Evolutionary conservation across 129 eudicot genomes (phyloP).

Genomic region (Erigeron canadensis): DNA sequence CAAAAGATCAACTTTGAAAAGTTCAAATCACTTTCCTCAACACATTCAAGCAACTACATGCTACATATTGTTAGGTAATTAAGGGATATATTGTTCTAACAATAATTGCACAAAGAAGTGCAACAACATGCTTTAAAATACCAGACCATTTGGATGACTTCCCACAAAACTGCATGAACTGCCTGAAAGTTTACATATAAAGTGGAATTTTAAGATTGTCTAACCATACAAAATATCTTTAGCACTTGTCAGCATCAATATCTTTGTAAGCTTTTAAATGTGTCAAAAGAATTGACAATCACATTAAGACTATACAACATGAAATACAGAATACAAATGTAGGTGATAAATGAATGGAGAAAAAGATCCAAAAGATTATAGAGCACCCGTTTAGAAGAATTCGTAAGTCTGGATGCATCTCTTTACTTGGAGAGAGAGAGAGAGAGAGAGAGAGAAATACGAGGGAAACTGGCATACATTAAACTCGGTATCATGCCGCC

Average conservation of each 20-base stretch:
- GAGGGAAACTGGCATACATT: conserved; percentile 45
- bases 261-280: neutral
- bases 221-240: neutral
- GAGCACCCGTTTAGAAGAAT: neutral
- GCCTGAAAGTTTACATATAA: neutral
- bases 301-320: neutral
- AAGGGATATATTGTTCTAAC: neutral
- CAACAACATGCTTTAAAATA: neutral
- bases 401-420: neutral
- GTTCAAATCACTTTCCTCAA: conserved; percentile 2
- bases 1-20: neutral
- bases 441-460: neutral
- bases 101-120: neutral
- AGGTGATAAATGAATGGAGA: neutral
- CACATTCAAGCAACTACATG: neutral
- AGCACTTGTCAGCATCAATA: neutral
- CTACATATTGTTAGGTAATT: neutral
- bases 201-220: neutral
- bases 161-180: neutral
- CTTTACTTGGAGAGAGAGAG: neutral
- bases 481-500: conserved; percentile 84
- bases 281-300: neutral
- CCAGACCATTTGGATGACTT: neutral
- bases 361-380: neutral
- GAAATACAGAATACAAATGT: neutral